Base-by-base conservation (phyloP, 805 yeast genomes). In the Candida cerambycidarum region DNA sequence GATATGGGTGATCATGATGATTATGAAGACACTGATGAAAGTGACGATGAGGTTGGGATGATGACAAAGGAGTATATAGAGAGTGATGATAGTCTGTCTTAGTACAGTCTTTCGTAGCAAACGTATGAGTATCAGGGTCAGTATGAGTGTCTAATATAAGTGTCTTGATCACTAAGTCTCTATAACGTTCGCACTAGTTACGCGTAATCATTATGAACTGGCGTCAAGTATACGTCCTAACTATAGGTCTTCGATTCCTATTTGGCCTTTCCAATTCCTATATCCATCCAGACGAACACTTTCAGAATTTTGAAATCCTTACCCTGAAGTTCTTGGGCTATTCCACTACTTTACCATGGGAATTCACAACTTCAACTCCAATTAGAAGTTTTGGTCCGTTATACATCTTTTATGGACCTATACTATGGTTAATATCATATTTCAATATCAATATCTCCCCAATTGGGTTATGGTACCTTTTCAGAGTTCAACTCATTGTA, bases 251-350 rank as follows among this genome's bases (percentile, higher is more conserved):
- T 19, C 58, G 88, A 39, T 63, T 84, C 16, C 65, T 76, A 18
- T 66, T 88, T 34, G 81, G 85, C 0, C 58, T 85, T 1, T 79
- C 84, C 42, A 75, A 84, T 23, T 87, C 97, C 0, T 93, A 95
- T 58, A 82, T 93, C 37, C 99, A 95, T 53, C 99, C 99, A 0
- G 99, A 93, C 69, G 99, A 93, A 65, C 97, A 90, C 60, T 87
- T 88, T 59, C 99, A 95, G 60, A 78, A 83, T n/a, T 76, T 95
- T 37, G 95, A 89, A 59, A 83, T 85, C 0, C 56, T 92, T 17
- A 71, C 82, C 10, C 58, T 62, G 53, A 58, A 61, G 54, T 51
- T 76, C 18, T 69, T 80, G 59, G 74, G 68, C 59, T 44, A 62
- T 69, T 19, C 69, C 63, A 58, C 64, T 7, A 67, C 71, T 11